Conservation (phyloP, 371 early-diverging fungal species). For the Paraphysoderma sedebokerense region DNA sequence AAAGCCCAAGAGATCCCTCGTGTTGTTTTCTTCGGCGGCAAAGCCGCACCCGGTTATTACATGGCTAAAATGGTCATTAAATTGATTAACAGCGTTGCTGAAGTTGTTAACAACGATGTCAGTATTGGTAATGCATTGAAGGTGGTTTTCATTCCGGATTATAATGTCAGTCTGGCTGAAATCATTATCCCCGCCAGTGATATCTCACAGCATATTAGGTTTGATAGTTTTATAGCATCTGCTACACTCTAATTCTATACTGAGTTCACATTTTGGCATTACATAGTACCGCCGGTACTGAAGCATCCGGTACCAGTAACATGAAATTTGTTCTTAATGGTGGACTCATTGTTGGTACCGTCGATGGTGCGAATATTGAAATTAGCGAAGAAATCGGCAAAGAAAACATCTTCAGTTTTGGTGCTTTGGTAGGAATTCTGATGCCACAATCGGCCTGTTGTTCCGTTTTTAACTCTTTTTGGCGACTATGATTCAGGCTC, state of each 20-base stretch:
- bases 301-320: constrained; percentile 93
- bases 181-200: neutral
- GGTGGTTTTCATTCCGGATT: constrained; percentile 83
- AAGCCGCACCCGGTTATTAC: constrained; percentile 86
- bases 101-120: constrained; percentile 61
- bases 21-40: constrained; percentile 64
- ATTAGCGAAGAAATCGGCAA: constrained; percentile 82
- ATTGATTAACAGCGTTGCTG: constrained; percentile 76
- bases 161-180: constrained; percentile 82
- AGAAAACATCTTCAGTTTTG: constrained; percentile 88
- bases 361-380: constrained; percentile 87
- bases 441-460: too few relatives aligned
- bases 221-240: too few relatives aligned
- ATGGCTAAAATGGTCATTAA: constrained; percentile 90
- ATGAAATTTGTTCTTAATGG: constrained; percentile 95
- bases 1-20: constrained; percentile 46
- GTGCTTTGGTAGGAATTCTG: too few relatives aligned
- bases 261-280: constrained; percentile 19
- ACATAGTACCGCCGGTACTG: constrained; percentile 96
- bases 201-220: constrained; percentile 5
- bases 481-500: too few relatives aligned
- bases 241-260: neutral
- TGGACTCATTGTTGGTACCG: constrained; percentile 72
- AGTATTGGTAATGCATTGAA: constrained; percentile 45
- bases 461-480: too few relatives aligned